Evolutionary conservation across 208 protist species (phyloP).

Genomic region (Strigomonas oncopelti): DNA sequence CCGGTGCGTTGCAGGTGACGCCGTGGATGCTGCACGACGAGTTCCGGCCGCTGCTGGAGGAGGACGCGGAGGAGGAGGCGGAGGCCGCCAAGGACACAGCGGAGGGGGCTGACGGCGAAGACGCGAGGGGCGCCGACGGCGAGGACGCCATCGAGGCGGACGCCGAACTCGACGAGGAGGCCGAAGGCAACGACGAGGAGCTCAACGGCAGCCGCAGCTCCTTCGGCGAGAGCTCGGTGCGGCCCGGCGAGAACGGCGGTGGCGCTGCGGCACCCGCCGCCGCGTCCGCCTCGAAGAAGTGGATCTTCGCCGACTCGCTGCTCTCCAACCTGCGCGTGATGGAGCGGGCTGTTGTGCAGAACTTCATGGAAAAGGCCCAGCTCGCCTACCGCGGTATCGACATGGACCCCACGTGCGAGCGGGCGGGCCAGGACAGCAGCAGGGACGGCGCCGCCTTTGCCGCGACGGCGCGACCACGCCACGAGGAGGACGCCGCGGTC

Average conservation of each 20-base stretch:
- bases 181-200: slow-evolving; percentile 16
- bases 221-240: slow-evolving; percentile 25
- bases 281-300: slow-evolving; percentile 27
- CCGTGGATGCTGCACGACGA: slow-evolving; percentile 88
- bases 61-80: slow-evolving; percentile 50
- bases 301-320: slow-evolving; percentile 81
- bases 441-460: slow-evolving; percentile 4
- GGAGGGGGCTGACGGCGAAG: slow-evolving; percentile 5
- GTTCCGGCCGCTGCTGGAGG: slow-evolving; percentile 34
- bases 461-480: not conserved
- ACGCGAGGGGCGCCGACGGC: slow-evolving; percentile 19
- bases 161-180: slow-evolving; percentile 25
- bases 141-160: slow-evolving; percentile 51
- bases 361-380: slow-evolving; percentile 82
- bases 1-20: slow-evolving; percentile 71
- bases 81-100: slow-evolving; percentile 41
- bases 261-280: slow-evolving; percentile 4
- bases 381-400: slow-evolving; percentile 80
- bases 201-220: slow-evolving; percentile 40
- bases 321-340: slow-evolving; percentile 81
- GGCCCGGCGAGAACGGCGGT: slow-evolving; percentile 3
- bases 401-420: slow-evolving; percentile 28
- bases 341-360: slow-evolving; percentile 90
- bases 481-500: slow-evolving; percentile 9
- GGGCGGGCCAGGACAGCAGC: not conserved